Evolutionary conservation across 2,329 filamentous ascomycete genomes (phyloP), one percentile per base, ranked within the genome.

Genomic region (Ophiocordyceps sinensis): DNA sequence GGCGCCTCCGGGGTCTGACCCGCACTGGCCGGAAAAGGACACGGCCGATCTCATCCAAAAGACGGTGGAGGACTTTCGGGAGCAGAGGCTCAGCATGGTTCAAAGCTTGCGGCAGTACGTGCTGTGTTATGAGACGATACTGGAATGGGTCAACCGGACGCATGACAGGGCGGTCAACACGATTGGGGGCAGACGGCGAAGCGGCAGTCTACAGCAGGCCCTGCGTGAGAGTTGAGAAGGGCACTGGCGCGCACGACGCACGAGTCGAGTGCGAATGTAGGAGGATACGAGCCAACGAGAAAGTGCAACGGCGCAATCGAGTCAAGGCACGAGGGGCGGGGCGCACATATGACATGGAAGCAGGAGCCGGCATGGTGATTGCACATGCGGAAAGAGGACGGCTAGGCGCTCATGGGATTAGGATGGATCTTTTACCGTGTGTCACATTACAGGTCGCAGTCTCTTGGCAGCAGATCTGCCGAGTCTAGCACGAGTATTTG

Each of bases 21-120:
- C 70, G 2, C 64, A 63, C 15, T 94, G 84, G 83, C 57, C 88
- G n/a, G 62, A 70, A 13, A 71, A 82, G 45, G 77, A 85, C 37
- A 71, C 75, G 23, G 56, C 84, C 2, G 91, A 98, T 57, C 61
- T 96, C 44, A 79, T 98, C 38, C 79, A 85, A 46, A 79, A 78
- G 56, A 91, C 88, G 0, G 89, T 98, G 1, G 83, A 91, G 51
- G 87, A 95, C 52, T 94, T 98, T 60, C 72, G 91, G 43, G 68
- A 73, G 38, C 91, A 98, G 64, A 70, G 91, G 48, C 64, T 95
- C 17, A 95, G 87, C 61, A 98, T 96, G 88, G 89, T 98, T 36
- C 91, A 96, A 62, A 95, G 83, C 53, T 65, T 96, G 43, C 72
- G 85, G 45, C 91, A 98, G 59, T 96, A 83, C 63, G 89, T 95